Conservation (phyloP, 2,329 filamentous ascomycete genomes). For the Setomelanomma holmii region DNA sequence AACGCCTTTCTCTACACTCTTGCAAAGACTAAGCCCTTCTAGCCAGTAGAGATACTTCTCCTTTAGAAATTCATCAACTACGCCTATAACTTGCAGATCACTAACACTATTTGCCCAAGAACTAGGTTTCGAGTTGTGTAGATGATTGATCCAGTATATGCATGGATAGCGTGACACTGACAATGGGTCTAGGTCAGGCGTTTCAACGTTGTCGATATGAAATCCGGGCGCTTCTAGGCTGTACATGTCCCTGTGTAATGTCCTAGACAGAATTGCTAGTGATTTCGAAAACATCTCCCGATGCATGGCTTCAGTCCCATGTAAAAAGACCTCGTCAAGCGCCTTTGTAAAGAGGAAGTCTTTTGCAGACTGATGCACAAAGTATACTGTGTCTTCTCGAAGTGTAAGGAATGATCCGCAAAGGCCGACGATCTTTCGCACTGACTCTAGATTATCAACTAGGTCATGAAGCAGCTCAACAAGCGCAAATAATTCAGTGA, state of each 20-base stretch:
- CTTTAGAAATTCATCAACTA: constrained; percentile 8
- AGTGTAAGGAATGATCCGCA: constrained; percentile 4
- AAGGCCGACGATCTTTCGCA: constrained; percentile 33
- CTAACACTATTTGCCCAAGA: background rate
- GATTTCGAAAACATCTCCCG: constrained; percentile 34
- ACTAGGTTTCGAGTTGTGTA: constrained; percentile 22
- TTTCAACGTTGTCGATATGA: constrained; percentile 21
- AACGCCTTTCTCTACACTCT: constrained; percentile 7
- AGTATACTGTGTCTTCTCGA: constrained; percentile 16
- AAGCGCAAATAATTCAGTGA: constrained; percentile 45
- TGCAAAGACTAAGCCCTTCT: constrained; percentile 13
- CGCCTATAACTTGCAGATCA: constrained; percentile 3
- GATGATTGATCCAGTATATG: constrained; percentile 45
- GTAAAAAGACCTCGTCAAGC: constrained; percentile 36
- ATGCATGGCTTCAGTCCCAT: constrained; percentile 19
- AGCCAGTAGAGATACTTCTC: constrained; percentile 17
- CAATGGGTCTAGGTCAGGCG: constrained; percentile 32
- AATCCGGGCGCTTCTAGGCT: constrained; percentile 17
- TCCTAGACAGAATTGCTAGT: constrained; percentile 29
- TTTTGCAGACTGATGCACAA: constrained; percentile 56
- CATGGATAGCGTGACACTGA: constrained; percentile 31
- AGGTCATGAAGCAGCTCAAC: constrained; percentile 15
- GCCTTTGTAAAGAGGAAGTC: constrained; percentile 46
- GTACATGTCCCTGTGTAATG: constrained; percentile 35
- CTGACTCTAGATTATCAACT: constrained; percentile 10